These are phyloP conservation scores for Talaromyces sp. DNA, from an alignment of 2,329 filamentous ascomycete genomes.

Conservation along the genomic window DNA sequence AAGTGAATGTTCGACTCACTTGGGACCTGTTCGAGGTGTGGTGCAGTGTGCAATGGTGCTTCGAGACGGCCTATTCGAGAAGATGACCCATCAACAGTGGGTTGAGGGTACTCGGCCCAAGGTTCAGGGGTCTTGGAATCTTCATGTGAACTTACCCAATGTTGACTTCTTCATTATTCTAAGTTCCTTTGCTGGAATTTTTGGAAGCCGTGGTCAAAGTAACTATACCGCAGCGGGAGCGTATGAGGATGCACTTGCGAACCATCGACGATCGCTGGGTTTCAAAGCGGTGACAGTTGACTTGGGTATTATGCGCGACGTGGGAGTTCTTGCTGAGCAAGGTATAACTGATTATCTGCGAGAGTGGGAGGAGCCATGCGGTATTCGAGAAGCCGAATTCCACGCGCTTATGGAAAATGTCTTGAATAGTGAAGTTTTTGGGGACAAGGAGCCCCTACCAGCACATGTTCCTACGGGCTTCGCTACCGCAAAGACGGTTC, in stretches of 20 bases:
- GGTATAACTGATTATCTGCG: not conserved
- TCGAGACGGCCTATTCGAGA: not conserved
- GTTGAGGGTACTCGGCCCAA: not conserved
- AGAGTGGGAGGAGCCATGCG: slow-evolving; percentile 1
- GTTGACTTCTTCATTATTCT: slow-evolving; percentile 25
- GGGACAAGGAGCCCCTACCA: not conserved
- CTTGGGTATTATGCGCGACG: slow-evolving; percentile 14
- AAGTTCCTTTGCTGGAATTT: slow-evolving; percentile 22
- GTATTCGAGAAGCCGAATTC: slow-evolving; percentile 5
- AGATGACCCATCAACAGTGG: slow-evolving; percentile 1
- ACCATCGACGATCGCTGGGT: slow-evolving; percentile 21
- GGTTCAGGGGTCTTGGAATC: slow-evolving; percentile 6
- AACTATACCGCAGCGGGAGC: slow-evolving; percentile 22
- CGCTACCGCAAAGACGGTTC: not conserved
- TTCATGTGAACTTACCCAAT: not conserved
- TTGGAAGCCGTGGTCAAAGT: slow-evolving; percentile 23
- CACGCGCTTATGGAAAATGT: not conserved
- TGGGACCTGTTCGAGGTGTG: slow-evolving; percentile 7
- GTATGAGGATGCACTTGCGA: slow-evolving; percentile 23
- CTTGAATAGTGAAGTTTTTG: not conserved
- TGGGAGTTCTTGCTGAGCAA: slow-evolving; percentile 13
- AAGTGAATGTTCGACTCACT: not conserved
- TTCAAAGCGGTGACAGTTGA: slow-evolving; percentile 24
- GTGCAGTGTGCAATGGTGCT: slow-evolving; percentile 9
- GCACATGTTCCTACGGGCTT: not conserved